Base-by-base conservation (phyloP, 1,284 basidiomycete species). In the Bjerkandera adusta region DNA sequence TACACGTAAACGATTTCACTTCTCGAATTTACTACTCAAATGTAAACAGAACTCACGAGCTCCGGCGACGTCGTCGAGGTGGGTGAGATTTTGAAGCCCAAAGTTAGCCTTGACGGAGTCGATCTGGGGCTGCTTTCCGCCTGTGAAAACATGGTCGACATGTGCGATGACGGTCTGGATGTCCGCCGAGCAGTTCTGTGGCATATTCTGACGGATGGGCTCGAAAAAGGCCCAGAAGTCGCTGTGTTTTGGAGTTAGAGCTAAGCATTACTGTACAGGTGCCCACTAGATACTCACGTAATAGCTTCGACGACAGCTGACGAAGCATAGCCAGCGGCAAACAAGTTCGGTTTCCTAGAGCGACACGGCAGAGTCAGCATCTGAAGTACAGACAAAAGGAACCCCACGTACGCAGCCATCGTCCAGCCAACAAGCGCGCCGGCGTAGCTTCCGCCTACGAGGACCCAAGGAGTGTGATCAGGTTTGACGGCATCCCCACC, bases 221-320 rank as follows among this genome's bases (percentile, higher is more conserved):
- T 84, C 82, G 63, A 85, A 87, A 59, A 86, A 89, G 45, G 68
- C 69, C 76, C 84, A 86, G 59, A 76, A 86, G 57, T 85, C 59
- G 25, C 63, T 65, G 45, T 15, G 15, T n/a, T 5, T n/a, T n/a
- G n/a, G n/a, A n/a, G n/a, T n/a, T n/a, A n/a, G n/a, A n/a, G 8
- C 15, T 10, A 21, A 13, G 38, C 13, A 3, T 33, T 26, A 25
- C 4, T n/a, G 16, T 20, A 44, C n/a, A 11, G 21, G 6, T 26
- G 16, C 29, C 38, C 12, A 13, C 11, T 38, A 29, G 12, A 26
- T 21, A 62, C 73, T 41, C 51, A 82, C 79, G 73, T 62, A 50
- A 83, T 84, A 3, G 81, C 78, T 63, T 89, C 70, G 1, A 88
- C 85, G 15, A 87, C 83, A 5, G 68, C 85, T 12, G 85, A 89